A percentile compares a stretch with the other conserved stretches of the same genome.
These are phyloP conservation scores for Yarrowia divulgata DNA, from an alignment of 805 yeast species.

Conservation along the genomic window DNA sequence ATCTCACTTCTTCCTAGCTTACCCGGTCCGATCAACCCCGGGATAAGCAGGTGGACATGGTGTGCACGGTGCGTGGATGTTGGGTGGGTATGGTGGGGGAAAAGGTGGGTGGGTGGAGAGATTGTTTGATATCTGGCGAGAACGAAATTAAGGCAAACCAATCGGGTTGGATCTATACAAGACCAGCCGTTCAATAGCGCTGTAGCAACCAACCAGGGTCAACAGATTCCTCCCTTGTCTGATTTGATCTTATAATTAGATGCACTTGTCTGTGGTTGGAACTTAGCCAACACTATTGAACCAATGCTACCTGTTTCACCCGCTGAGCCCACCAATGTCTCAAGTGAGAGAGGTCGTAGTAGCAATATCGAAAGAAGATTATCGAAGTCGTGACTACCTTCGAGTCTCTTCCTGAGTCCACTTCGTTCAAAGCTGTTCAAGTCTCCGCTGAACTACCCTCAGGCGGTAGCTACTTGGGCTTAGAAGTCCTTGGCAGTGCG, in stretches of 20 bases:
- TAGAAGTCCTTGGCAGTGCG: not conserved
- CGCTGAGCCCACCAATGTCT: conserved; percentile 9
- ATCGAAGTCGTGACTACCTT: no score
- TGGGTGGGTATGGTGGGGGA: not conserved
- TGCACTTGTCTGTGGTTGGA: not conserved
- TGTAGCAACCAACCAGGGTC: not conserved
- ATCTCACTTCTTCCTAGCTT: not conserved
- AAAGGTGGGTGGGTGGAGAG: conserved; percentile 3
- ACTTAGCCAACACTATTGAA: no score
- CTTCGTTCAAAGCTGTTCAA: no score
- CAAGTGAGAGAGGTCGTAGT: not conserved
- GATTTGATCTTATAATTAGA: no score
- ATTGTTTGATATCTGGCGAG: no score
- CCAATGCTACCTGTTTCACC: not conserved
- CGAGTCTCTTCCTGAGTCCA: no score
- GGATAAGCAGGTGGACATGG: not conserved
- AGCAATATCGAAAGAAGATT: not conserved
- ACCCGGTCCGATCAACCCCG: conserved; percentile 1
- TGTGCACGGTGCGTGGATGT: no score
- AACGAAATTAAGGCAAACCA: no score
- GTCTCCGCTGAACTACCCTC: no score
- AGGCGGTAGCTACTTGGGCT: not conserved
- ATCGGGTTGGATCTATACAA: no score
- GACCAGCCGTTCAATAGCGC: no score
- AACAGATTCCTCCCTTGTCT: no score